A percentile compares a stretch with the other conserved stretches of the same genome.
Conservation (phyloP, 2,329 filamentous ascomycete species). For the Parasarocladium wereldwijsianum region DNA sequence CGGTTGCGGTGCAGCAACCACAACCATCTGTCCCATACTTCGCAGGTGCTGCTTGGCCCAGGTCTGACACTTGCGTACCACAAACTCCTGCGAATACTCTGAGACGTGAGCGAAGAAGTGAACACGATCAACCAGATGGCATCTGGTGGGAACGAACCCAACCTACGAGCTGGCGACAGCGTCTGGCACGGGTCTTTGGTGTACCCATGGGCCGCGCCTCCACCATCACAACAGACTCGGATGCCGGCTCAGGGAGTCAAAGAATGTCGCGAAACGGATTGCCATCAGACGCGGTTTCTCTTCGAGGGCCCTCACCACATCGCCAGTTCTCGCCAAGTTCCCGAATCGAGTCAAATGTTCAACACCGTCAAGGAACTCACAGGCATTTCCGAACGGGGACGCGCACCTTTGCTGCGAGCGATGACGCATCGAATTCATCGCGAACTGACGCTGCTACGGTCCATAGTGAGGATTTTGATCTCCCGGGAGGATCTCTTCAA, state of each 20-base stretch:
- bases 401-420: not conserved
- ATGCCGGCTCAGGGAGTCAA: too few relatives aligned
- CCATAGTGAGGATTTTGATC: slow-evolving; percentile 19
- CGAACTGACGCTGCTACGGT: slow-evolving; percentile 19
- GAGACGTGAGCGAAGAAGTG: too few relatives aligned
- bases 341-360: too few relatives aligned
- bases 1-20: too few relatives aligned
- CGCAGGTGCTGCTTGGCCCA: too few relatives aligned
- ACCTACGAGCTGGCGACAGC: slow-evolving; percentile 12
- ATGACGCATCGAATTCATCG: slow-evolving; percentile 10
- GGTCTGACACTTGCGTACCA: too few relatives aligned
- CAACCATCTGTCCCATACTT: too few relatives aligned
- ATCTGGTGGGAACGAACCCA: slow-evolving; percentile 4
- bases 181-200: slow-evolving; percentile 12
- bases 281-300: too few relatives aligned
- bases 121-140: slow-evolving; percentile 4
- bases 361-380: not conserved
- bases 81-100: too few relatives aligned
- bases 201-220: slow-evolving; percentile 19
- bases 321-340: too few relatives aligned
- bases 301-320: too few relatives aligned
- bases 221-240: slow-evolving; percentile 18
- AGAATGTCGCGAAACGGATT: too few relatives aligned
- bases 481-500: slow-evolving; percentile 3
- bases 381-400: not conserved